Percentiles rank a stretch among this genome's conserved stretches.
phyloP scores from a whole-genome alignment of 352 stramenopile genomes.

The Globisporangium abappressorium region DNA sequence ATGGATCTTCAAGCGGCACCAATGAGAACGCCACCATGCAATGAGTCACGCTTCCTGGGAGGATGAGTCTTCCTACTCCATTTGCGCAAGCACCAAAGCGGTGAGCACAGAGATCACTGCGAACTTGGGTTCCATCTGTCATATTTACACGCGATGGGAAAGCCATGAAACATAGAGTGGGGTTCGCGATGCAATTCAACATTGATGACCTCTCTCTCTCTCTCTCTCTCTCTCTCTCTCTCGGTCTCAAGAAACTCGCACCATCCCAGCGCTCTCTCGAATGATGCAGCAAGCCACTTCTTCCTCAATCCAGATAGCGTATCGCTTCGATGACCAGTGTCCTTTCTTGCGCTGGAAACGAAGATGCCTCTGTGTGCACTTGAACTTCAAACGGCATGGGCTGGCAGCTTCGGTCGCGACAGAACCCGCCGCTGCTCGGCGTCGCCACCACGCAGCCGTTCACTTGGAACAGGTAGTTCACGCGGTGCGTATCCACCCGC shows the following conservation, averaged over 20 bases:
- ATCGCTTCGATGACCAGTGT: constrained; percentile 1
- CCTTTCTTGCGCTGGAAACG: neutral
- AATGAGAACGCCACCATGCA: no score
- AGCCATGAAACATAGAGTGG: no score
- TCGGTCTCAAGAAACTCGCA: no score
- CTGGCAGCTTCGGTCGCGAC: neutral
- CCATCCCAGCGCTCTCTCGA: no score
- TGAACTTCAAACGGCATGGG: constrained; percentile 3
- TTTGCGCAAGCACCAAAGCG: no score
- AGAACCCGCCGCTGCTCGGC: neutral
- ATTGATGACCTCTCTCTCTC: neutral
- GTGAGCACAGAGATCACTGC: no score
- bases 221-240: neutral
- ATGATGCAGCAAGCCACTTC: neutral
- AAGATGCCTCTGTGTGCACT: neutral
- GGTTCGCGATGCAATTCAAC: no score
- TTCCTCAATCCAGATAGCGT: constrained; percentile 3
- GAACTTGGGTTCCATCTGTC: no score
- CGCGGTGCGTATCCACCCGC: neutral
- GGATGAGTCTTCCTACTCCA: no score
- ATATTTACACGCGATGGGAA: no score
- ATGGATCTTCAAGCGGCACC: no score
- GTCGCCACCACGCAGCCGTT: constrained; percentile 2
- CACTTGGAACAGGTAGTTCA: constrained; percentile 3
- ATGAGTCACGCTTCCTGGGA: no score